Conservation (phyloP, 176 grass and related monocot species). For the Triticum dicoccoides region DNA sequence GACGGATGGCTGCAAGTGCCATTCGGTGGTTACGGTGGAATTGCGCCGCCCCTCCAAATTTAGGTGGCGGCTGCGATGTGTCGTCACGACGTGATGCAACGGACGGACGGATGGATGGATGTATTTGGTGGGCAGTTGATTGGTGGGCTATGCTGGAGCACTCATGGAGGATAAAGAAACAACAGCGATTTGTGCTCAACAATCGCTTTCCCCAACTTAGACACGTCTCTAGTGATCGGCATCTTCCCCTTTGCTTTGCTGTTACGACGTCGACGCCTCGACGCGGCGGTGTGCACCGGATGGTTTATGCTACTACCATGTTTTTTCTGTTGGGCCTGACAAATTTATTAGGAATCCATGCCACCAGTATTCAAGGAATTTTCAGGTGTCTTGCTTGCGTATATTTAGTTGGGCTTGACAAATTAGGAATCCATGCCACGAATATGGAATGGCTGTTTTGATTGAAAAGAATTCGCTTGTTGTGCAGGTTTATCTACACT, state of each 20-base stretch:
- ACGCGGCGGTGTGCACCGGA: background rate
- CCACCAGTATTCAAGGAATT: background rate
- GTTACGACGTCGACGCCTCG: background rate
- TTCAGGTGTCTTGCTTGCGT: background rate
- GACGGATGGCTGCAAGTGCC: background rate
- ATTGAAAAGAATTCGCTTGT: background rate
- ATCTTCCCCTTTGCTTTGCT: background rate
- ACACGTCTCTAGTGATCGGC: background rate
- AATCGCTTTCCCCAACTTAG: constrained; percentile 33
- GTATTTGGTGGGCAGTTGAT: constrained; percentile 2
- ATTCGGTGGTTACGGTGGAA: background rate
- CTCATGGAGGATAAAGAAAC: background rate
- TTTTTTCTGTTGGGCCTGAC: background rate
- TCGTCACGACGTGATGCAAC: constrained; percentile 24
- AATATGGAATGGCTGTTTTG: background rate
- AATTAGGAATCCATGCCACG: too few relatives aligned
- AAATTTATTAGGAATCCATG: background rate
- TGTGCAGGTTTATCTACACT: constrained; percentile 87
- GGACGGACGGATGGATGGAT: constrained; percentile 9
- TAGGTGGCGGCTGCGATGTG: constrained; percentile 38
- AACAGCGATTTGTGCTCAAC: constrained; percentile 23
- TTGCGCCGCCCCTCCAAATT: background rate
- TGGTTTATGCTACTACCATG: background rate
- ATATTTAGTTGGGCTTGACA: background rate
- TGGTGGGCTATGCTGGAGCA: background rate